Conservation (phyloP, 2,329 filamentous ascomycete genomes). For the Bipolaris bicolor region DNA sequence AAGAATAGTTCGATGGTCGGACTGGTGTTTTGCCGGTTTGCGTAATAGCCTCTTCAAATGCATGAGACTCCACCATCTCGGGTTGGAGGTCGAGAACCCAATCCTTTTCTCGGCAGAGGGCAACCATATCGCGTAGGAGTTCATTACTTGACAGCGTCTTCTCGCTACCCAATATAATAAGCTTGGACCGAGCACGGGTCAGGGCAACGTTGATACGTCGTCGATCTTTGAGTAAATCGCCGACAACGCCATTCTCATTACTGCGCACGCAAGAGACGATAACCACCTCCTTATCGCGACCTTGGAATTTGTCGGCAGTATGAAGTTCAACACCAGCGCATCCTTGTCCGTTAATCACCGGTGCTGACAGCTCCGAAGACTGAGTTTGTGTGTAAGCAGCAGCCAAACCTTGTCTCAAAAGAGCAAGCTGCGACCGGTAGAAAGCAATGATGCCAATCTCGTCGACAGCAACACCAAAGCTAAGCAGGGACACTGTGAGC, state of each 20-base stretch:
- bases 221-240: slow-evolving; percentile 90
- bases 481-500: slow-evolving; percentile 78
- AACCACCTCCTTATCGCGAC: slow-evolving; percentile 91
- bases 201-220: slow-evolving; percentile 94
- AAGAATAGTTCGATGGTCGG: slow-evolving; percentile 1
- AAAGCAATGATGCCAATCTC: slow-evolving; percentile 96
- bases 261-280: slow-evolving; percentile 86
- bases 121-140: slow-evolving; percentile 77
- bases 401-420: slow-evolving; percentile 76
- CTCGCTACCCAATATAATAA: slow-evolving; percentile 84
- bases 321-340: slow-evolving; percentile 79
- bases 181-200: slow-evolving; percentile 88
- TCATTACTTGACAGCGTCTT: slow-evolving; percentile 73
- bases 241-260: slow-evolving; percentile 82
- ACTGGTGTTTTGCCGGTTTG: slow-evolving; percentile 29
- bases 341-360: slow-evolving; percentile 18
- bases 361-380: slow-evolving; percentile 52
- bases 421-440: slow-evolving; percentile 88
- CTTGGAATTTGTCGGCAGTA: slow-evolving; percentile 96
- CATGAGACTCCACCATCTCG: slow-evolving; percentile 70
- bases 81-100: slow-evolving; percentile 79
- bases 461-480: slow-evolving; percentile 72
- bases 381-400: slow-evolving; percentile 53
- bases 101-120: slow-evolving; percentile 74
- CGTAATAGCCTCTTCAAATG: slow-evolving; percentile 65